phyloP scores from a whole-genome alignment of 495 filamentous ascomycete species.

The Viridothelium virens region DNA sequence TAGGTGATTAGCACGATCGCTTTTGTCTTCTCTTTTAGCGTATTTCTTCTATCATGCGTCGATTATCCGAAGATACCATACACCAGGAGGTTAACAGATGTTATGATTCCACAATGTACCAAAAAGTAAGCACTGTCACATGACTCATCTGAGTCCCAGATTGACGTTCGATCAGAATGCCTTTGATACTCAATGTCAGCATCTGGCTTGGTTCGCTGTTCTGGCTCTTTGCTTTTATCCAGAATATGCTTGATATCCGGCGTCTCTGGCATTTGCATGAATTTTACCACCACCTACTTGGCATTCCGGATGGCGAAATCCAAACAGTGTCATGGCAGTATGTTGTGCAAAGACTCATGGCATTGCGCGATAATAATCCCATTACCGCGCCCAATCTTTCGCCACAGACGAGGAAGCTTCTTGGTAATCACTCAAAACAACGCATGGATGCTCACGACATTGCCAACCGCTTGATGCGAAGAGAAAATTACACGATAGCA shows the following conservation, averaged over 20 bases:
- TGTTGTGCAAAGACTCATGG: slow-evolving; percentile 81
- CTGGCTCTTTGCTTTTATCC: slow-evolving; percentile 72
- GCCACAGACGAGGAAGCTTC: slow-evolving; percentile 54
- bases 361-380: slow-evolving; percentile 76
- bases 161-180: slow-evolving; percentile 47
- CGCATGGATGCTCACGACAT: slow-evolving; percentile 95
- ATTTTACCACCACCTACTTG: slow-evolving; percentile 80
- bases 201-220: slow-evolving; percentile 86
- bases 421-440: slow-evolving; percentile 85
- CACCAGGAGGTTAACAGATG: slow-evolving; percentile 65
- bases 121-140: slow-evolving; percentile 41
- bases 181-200: slow-evolving; percentile 63
- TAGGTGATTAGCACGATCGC: slow-evolving; percentile 47
- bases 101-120: slow-evolving; percentile 75
- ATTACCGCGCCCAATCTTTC: slow-evolving; percentile 64
- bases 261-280: slow-evolving; percentile 71
- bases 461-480: slow-evolving; percentile 91
- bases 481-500: slow-evolving; percentile 93
- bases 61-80: slow-evolving; percentile 69
- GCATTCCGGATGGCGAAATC: slow-evolving; percentile 83
- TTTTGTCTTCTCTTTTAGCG: slow-evolving; percentile 78
- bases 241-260: slow-evolving; percentile 66
- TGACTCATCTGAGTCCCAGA: background rate
- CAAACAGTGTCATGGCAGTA: slow-evolving; percentile 97
- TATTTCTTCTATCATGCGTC: slow-evolving; percentile 80